A percentile compares a stretch with the other conserved stretches of the same genome.
Evolutionary conservation across 2,329 filamentous ascomycete species (phyloP).

Genomic region (Eutypa lata): DNA sequence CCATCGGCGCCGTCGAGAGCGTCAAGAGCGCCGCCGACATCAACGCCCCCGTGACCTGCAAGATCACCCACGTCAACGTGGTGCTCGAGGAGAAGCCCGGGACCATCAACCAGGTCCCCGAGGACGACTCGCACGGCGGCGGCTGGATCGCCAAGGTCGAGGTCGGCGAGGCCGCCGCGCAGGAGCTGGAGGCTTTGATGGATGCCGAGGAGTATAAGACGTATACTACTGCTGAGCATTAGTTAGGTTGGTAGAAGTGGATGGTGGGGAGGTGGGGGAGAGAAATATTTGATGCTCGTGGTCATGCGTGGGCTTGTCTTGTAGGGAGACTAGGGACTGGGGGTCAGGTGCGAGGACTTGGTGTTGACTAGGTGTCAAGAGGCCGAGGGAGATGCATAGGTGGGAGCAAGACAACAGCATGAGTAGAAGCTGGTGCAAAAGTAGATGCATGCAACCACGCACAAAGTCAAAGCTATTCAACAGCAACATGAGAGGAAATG

Average conservation of each 20-base stretch:
- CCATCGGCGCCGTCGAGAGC: constrained; percentile 92
- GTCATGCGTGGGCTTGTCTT: too few species aligned
- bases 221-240: constrained; percentile 56
- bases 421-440: too few species aligned
- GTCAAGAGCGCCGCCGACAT: constrained; percentile 99
- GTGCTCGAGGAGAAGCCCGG: constrained; percentile 79
- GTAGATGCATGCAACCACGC: too few species aligned
- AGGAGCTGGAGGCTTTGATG: constrained; percentile 76
- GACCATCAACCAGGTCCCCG: constrained; percentile 85
- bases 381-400: too few species aligned
- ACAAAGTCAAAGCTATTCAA: neutral
- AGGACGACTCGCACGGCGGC: constrained; percentile 69
- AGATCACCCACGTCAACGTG: constrained; percentile 70
- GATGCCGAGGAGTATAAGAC: constrained; percentile 72
- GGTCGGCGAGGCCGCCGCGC: constrained; percentile 61
- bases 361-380: too few species aligned
- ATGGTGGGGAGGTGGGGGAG: neutral
- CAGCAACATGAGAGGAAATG: constrained; percentile 10
- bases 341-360: too few species aligned
- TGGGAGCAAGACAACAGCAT: too few species aligned
- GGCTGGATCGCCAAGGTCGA: constrained; percentile 93
- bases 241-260: constrained; percentile 6
- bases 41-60: constrained; percentile 80
- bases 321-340: too few species aligned
- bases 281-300: neutral